Evolutionary conservation across 2,329 filamentous ascomycete species (phyloP).

Genomic region (Fusarium buharicum): DNA sequence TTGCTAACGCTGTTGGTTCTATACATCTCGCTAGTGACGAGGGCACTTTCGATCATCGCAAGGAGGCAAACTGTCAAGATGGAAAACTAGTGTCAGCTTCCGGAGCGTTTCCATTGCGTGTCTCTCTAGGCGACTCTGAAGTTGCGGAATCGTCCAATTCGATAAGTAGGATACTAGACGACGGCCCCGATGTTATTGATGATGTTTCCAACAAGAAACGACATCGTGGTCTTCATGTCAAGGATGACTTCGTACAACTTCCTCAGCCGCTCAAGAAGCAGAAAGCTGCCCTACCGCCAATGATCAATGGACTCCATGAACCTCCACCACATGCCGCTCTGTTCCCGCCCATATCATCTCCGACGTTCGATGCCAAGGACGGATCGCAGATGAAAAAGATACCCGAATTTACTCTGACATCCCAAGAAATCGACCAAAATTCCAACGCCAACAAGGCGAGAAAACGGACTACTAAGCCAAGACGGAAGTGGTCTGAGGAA

Average conservation of each 20-base stretch:
- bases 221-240: constrained; percentile 58
- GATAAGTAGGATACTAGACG: constrained; percentile 59
- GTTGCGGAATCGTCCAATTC: constrained; percentile 55
- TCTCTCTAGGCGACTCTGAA: constrained; percentile 55
- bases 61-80: constrained; percentile 38
- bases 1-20: constrained; percentile 24
- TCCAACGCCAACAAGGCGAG: constrained; percentile 55
- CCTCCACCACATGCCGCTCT: constrained; percentile 69
- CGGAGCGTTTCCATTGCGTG: constrained; percentile 52
- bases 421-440: constrained; percentile 49
- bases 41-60: constrained; percentile 36
- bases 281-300: constrained; percentile 70
- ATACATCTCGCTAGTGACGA: constrained; percentile 39
- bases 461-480: constrained; percentile 65
- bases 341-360: constrained; percentile 71
- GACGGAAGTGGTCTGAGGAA: constrained; percentile 72
- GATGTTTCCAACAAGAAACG: constrained; percentile 66
- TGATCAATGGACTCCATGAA: constrained; percentile 72
- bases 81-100: constrained; percentile 40
- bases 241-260: constrained; percentile 72
- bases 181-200: constrained; percentile 55
- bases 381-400: constrained; percentile 56
- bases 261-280: constrained; percentile 73
- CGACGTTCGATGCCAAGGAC: constrained; percentile 63
- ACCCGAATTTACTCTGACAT: constrained; percentile 54